A percentile compares a stretch with the other conserved stretches of the same genome.
Conservation (phyloP, 1,284 basidiomycete genomes). For the Rhodofomes roseus region DNA sequence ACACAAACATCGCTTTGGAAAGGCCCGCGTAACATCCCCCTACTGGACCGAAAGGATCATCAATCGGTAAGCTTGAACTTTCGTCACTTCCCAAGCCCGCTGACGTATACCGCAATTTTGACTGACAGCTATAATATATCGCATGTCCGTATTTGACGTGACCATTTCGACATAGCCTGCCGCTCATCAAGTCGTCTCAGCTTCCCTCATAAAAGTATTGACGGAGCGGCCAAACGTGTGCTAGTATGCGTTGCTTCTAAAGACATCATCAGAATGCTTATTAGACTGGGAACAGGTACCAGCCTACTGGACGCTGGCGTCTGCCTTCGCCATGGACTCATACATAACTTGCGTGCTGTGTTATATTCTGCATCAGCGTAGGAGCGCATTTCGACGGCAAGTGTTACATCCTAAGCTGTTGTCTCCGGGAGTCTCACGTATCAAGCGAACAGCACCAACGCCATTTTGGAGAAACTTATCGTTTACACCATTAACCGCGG, state of each 20-base stretch:
- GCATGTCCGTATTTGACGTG: not conserved
- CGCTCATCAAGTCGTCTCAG: not conserved
- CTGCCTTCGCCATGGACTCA: not conserved
- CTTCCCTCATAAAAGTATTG: not conserved
- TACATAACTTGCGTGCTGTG: not conserved
- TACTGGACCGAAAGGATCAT: too few relatives aligned
- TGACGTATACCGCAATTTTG: not conserved
- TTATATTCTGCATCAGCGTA: not conserved
- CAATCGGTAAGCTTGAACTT: not conserved
- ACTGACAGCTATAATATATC: not conserved
- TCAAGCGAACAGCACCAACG: not conserved
- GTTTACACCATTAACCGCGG: not conserved
- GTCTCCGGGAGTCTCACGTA: too few relatives aligned
- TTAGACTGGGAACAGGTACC: not conserved
- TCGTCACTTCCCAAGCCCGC: not conserved
- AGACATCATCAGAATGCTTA: too few relatives aligned
- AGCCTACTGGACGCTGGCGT: not conserved
- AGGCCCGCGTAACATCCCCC: too few relatives aligned
- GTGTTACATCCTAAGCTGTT: not conserved
- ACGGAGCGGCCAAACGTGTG: not conserved
- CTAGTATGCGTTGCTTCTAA: too few relatives aligned
- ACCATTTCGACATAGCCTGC: too few relatives aligned
- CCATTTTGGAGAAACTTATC: not conserved
- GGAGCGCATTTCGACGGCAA: not conserved
- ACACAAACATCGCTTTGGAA: too few relatives aligned